Evolutionary conservation across 2,329 filamentous ascomycete species (phyloP).

Genomic region (Ceratocystis huliohia): DNA sequence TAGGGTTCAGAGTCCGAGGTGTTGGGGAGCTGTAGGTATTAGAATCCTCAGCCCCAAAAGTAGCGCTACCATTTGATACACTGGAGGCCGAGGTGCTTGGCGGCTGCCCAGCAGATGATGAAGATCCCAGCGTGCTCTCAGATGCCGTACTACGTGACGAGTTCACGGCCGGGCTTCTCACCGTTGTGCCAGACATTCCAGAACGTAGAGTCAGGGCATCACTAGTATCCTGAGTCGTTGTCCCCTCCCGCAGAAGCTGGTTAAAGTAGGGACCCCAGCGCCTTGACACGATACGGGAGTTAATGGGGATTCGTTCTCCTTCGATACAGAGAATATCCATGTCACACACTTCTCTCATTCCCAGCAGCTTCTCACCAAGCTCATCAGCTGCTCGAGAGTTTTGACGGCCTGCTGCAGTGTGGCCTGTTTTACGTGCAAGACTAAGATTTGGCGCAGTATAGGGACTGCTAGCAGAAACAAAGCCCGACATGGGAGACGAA

Average conservation of each 20-base stretch:
- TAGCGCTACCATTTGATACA: constrained; percentile 29
- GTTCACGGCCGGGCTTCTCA: constrained; percentile 36
- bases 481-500: constrained; percentile 64
- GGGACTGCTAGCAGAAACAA: constrained; percentile 67
- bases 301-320: constrained; percentile 84
- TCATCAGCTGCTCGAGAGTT: constrained; percentile 71
- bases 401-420: constrained; percentile 61
- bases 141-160: constrained; percentile 42
- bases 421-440: constrained; percentile 46
- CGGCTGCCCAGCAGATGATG: constrained; percentile 31
- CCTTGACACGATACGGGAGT: constrained; percentile 73
- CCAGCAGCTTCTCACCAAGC: constrained; percentile 67
- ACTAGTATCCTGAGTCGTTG: constrained; percentile 52
- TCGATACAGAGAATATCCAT: constrained; percentile 94
- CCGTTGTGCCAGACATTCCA: constrained; percentile 40
- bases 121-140: constrained; percentile 32
- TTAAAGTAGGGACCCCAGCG: constrained; percentile 96
- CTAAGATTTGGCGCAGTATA: constrained; percentile 46
- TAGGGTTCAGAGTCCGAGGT: constrained; percentile 43
- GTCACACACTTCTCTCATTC: constrained; percentile 73
- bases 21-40: constrained; percentile 42
- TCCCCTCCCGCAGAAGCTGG: constrained; percentile 72
- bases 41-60: constrained; percentile 31
- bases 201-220: constrained; percentile 67
- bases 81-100: constrained; percentile 36